Conservation (phyloP, 768 basidiomycete species). For the Mycena latifolia region DNA sequence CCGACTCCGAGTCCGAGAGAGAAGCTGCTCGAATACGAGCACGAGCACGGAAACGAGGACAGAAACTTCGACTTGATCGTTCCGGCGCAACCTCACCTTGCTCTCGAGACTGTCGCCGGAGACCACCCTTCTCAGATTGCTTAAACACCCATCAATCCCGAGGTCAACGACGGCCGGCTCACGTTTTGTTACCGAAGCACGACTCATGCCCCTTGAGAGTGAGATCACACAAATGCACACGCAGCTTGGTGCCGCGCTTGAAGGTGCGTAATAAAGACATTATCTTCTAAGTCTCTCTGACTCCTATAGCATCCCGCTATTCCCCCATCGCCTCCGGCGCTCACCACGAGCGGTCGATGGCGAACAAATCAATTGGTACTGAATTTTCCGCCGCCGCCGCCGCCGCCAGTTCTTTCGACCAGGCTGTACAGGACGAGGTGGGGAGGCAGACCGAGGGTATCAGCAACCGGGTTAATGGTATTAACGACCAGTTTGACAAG, state of each 20-base stretch:
- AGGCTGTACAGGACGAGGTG: too few relatives aligned
- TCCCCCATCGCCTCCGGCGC: neutral
- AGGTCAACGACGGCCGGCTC: too few relatives aligned
- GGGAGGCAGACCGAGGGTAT: neutral
- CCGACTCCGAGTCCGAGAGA: neutral
- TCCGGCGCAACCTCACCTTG: too few relatives aligned
- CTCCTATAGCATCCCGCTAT: neutral
- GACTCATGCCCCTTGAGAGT: neutral
- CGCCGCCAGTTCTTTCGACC: too few relatives aligned
- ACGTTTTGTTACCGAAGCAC: neutral
- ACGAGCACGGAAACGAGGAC: neutral
- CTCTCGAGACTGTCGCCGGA: neutral
- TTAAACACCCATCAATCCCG: neutral
- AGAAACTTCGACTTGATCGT: neutral
- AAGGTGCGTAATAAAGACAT: neutral
- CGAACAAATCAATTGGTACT: too few relatives aligned
- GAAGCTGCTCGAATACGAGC: neutral
- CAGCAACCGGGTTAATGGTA: too few relatives aligned
- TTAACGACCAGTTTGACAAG: too few relatives aligned
- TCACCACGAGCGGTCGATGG: neutral
- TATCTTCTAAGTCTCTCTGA: neutral
- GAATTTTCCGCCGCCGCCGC: too few relatives aligned
- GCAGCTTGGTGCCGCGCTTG: too few relatives aligned
- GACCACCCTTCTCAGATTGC: neutral
- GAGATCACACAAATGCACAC: too few relatives aligned